Evolutionary conservation across 2,329 filamentous ascomycete species (phyloP).

Genomic region (Malbranchea cinnamomea): DNA sequence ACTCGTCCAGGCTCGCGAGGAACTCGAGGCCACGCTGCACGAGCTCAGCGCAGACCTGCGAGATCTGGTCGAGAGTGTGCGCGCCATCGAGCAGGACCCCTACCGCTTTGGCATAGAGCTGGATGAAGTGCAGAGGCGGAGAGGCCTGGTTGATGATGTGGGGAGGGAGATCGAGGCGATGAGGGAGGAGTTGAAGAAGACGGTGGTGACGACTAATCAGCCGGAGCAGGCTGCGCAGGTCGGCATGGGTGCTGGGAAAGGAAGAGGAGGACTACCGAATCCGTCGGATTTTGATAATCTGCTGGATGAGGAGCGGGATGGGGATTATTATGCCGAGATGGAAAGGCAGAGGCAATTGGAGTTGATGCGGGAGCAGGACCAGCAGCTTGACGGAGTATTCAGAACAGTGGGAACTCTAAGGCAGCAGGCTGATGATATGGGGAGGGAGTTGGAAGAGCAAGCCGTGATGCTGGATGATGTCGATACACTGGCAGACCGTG

Average conservation of each 20-base stretch:
- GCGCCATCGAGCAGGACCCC: conserved; percentile 75
- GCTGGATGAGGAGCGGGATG: conserved; percentile 27
- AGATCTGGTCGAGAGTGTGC: conserved; percentile 76
- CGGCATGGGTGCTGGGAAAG: conserved; percentile 30
- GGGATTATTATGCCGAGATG: conserved; percentile 61
- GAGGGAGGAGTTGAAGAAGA: conserved; percentile 60
- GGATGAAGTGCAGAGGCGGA: conserved; percentile 65
- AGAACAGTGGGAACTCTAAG: conserved; percentile 82
- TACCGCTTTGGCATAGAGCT: conserved; percentile 73
- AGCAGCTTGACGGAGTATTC: conserved; percentile 84
- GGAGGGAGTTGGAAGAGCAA: conserved; percentile 90
- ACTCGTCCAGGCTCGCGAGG: conserved; percentile 47
- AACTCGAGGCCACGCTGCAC: conserved; percentile 62
- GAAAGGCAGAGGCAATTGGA: conserved; percentile 83
- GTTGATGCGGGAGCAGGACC: conserved; percentile 90
- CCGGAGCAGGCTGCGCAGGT: conserved; percentile 21
- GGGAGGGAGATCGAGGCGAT: conserved; percentile 79
- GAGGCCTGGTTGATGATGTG: conserved; percentile 77
- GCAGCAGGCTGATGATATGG: conserved; percentile 89
- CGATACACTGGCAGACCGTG: conserved; percentile 70
- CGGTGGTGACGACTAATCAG: conserved; percentile 8
- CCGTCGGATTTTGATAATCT: conserved; percentile 40
- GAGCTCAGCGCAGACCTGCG: conserved; percentile 73
- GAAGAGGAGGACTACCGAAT: conserved; percentile 38
- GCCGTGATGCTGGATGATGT: conserved; percentile 73